A percentile compares a stretch with the other conserved stretches of the same genome.
phyloP scores from a whole-genome alignment of 2,329 filamentous ascomycete genomes.

The Pseudogymnoascus sp. region DNA sequence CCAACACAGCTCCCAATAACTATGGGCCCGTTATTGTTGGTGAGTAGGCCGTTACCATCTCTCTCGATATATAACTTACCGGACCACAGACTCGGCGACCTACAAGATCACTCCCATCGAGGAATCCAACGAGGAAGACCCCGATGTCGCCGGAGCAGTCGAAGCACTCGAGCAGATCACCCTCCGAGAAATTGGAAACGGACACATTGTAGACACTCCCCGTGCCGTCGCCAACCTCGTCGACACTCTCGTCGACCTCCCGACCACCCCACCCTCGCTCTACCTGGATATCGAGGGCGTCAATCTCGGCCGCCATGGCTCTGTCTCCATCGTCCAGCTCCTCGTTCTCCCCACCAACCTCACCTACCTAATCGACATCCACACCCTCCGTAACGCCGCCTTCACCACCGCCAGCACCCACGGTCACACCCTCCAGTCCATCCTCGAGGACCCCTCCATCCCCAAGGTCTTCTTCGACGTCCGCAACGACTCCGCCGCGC shows the following conservation, averaged over 20 bases:
- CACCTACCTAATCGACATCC: constrained; percentile 36
- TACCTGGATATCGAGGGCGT: constrained; percentile 40
- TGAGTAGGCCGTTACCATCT: neutral
- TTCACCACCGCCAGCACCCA: constrained; percentile 29
- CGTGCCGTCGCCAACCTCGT: neutral
- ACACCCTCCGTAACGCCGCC: constrained; percentile 28
- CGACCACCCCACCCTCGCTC: constrained; percentile 27
- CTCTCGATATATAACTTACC: neutral
- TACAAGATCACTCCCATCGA: neutral
- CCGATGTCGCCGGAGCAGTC: neutral
- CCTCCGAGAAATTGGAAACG: neutral
- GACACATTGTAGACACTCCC: neutral
- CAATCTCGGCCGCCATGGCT: constrained; percentile 33
- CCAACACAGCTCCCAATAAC: neutral
- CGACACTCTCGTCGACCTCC: constrained; percentile 15
- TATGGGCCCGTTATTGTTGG: neutral
- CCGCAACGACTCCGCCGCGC: constrained; percentile 48
- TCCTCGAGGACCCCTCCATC: constrained; percentile 38
- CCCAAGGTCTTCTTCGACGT: constrained; percentile 51
- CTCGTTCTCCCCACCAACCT: constrained; percentile 23
- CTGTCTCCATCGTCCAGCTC: constrained; percentile 35
- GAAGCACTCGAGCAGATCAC: neutral
- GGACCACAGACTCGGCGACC: neutral
- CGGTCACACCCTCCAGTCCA: constrained; percentile 28
- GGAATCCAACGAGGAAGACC: neutral